These are phyloP conservation scores for Candida tetrigidarum DNA, from an alignment of 1,139 yeast species.

Conservation along the genomic window DNA sequence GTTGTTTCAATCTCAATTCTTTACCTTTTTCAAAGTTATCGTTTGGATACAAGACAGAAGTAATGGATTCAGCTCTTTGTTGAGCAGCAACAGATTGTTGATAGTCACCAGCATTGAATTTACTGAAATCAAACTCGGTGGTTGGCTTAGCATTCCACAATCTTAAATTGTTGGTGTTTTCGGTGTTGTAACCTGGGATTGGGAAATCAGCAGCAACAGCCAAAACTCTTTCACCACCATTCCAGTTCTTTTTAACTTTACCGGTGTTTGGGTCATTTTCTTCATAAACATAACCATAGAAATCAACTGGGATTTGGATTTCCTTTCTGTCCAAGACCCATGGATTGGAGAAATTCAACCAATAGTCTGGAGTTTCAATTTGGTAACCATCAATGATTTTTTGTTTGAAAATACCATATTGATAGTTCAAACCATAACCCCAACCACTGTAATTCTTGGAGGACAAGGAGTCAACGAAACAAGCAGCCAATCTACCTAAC, in stretches of 20 bases:
- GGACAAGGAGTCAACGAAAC: constrained; percentile 88
- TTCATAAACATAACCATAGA: constrained; percentile 82
- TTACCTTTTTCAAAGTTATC: constrained; percentile 92
- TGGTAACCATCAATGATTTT: constrained; percentile 91
- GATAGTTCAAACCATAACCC: constrained; percentile 96
- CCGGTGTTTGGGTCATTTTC: constrained; percentile 55
- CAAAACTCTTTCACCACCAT: constrained; percentile 85
- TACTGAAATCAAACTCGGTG: constrained; percentile 87
- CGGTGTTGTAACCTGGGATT: constrained; percentile 86
- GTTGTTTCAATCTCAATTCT: constrained; percentile 91
- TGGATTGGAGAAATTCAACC: constrained; percentile 87
- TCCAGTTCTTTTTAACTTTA: constrained; percentile 67
- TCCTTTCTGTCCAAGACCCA: constrained; percentile 93
- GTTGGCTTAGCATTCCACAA: constrained; percentile 93
- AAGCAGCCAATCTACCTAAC: constrained; percentile 91
- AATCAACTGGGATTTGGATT: constrained; percentile 90
- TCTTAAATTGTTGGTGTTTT: constrained; percentile 86
- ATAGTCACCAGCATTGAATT: constrained; percentile 93
- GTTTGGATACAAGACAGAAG: constrained; percentile 91
- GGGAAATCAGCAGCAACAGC: constrained; percentile 97
- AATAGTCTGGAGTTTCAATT: constrained; percentile 92
- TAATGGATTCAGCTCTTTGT: constrained; percentile 88
- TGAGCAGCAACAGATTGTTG: constrained; percentile 82
- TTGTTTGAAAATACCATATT: constrained; percentile 93
- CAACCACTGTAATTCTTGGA: constrained; percentile 91